Evolutionary conservation across 768 basidiomycete species (phyloP), one percentile per base, ranked within the genome.

Genomic region (Lentinula detonsa): DNA sequence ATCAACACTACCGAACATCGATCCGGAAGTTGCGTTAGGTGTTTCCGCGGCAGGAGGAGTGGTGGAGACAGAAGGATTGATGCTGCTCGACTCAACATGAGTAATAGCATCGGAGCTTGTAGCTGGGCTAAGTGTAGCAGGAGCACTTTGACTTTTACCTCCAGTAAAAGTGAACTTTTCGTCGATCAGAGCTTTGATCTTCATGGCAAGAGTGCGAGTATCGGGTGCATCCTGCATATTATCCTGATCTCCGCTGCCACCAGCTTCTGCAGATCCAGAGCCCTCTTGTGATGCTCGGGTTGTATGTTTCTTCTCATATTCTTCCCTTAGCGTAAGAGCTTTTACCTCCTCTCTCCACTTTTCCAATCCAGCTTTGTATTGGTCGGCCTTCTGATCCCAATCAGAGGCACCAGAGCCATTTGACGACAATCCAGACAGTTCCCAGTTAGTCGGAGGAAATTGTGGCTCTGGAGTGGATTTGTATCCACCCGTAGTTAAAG

Each of bases 371-470:
- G 16, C 59, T 0, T 16, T 63, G 62, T 34, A 63, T 50, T 39
- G 60, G 35, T 61, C 39, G 34, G 51, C 16, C 42, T 23, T 53
- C 35, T 39, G 57, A 34, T 11, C 51, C 21, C 65, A 62, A 5
- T 61, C 63, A 28, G 66, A 65, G 0, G 67, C 66, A 11, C 67
- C 67, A 18, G 66, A 62, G 33, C 67, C 64, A 61, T 61, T 35
- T 55, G 62, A 53, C 43, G 61, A 60, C 34, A 68, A 67, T 63
- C 77, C 76, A 60, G 73, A 73, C 33, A 78, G 68, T 40, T 73
- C 72, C 80, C 80, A 81, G n/a, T 78, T 78, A 1, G 79, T 76
- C 15, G 79, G 80, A 34, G 80, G 80, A 62, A 79, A 81, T 48
- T 5, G 74, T 62, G 13, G 62, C 48, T 4, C 60, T 53, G 23